Evolutionary conservation across 1,139 yeast genomes (phyloP).

Genomic region (Pneumocystis jirovecii): DNA sequence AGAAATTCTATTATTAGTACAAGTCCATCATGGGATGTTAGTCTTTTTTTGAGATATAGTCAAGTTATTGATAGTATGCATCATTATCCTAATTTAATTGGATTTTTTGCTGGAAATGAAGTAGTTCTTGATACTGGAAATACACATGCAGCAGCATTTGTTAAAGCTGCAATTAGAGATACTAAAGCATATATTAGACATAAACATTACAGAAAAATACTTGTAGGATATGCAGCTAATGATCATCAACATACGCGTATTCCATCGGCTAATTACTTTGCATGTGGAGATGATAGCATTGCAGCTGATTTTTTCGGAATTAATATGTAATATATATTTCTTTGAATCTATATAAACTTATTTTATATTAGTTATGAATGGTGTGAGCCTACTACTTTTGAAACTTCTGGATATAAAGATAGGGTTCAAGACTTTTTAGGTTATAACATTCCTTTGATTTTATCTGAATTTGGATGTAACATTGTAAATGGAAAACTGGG

Average conservation of each 20-base stretch:
- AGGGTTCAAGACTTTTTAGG: slow-evolving; percentile 56
- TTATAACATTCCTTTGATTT: slow-evolving; percentile 63
- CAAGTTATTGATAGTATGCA: slow-evolving; percentile 72
- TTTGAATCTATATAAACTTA: neutral
- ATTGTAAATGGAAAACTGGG: slow-evolving; percentile 30
- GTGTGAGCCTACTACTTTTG: slow-evolving; percentile 84
- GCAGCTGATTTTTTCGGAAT: slow-evolving; percentile 90
- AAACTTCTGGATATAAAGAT: slow-evolving; percentile 64
- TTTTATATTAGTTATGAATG: slow-evolving; percentile 50
- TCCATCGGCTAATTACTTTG: slow-evolving; percentile 65
- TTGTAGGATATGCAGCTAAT: slow-evolving; percentile 94
- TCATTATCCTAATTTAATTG: slow-evolving; percentile 73
- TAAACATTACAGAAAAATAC: slow-evolving; percentile 52
- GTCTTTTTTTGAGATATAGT: slow-evolving; percentile 77
- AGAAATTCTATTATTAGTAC: slow-evolving; percentile 70
- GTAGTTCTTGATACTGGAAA: slow-evolving; percentile 66
- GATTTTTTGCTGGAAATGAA: slow-evolving; percentile 92
- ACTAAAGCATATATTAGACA: slow-evolving; percentile 51
- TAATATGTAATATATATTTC: slow-evolving; percentile 34
- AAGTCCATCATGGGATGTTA: slow-evolving; percentile 72
- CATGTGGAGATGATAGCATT: slow-evolving; percentile 46
- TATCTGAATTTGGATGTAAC: slow-evolving; percentile 92
- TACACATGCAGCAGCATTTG: slow-evolving; percentile 41
- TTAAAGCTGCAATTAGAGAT: slow-evolving; percentile 70
- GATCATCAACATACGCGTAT: slow-evolving; percentile 69